A percentile compares a stretch with the other conserved stretches of the same genome.
Evolutionary conservation across 1,139 yeast genomes (phyloP).

Genomic region (Scheffersomyces quercinus): DNA sequence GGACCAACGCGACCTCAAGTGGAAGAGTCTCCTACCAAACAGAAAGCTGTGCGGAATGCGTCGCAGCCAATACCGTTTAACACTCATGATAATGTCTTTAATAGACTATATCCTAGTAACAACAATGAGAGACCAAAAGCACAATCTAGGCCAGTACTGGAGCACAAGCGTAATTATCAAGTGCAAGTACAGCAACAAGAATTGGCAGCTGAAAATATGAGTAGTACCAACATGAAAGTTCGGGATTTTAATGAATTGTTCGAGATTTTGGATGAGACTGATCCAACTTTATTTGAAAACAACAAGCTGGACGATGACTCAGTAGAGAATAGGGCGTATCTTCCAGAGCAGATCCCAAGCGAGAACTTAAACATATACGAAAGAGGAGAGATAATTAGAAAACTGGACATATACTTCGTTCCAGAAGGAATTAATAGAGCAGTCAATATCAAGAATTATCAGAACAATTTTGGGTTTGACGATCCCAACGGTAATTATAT

Average conservation of each 20-base stretch:
- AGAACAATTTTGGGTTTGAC: slow-evolving; percentile 70
- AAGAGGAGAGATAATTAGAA: slow-evolving; percentile 51
- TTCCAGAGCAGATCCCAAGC: not conserved
- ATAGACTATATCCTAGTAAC: slow-evolving; percentile 13
- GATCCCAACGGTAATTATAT: slow-evolving; percentile 67
- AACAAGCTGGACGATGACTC: not conserved
- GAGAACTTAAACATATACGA: slow-evolving; percentile 45
- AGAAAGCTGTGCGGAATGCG: slow-evolving; percentile 3
- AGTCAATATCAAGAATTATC: slow-evolving; percentile 47
- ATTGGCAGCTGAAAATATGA: not conserved
- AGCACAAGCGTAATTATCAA: no score
- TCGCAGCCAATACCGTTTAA: slow-evolving; percentile 11
- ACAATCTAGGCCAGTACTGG: not conserved
- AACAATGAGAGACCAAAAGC: not conserved
- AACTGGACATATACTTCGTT: slow-evolving; percentile 40
- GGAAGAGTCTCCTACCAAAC: slow-evolving; percentile 11
- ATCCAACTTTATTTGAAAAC: not conserved
- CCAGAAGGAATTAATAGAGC: slow-evolving; percentile 22
- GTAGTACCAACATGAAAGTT: not conserved
- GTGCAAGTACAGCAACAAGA: not conserved
- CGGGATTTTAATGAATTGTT: slow-evolving; percentile 1
- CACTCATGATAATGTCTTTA: slow-evolving; percentile 11
- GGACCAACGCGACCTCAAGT: not conserved
- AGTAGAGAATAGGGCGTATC: no score
- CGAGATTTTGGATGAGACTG: not conserved